These are phyloP conservation scores for Rhodotorula sp. DNA, from an alignment of 1,284 basidiomycete genomes.

Conservation along the genomic window DNA sequence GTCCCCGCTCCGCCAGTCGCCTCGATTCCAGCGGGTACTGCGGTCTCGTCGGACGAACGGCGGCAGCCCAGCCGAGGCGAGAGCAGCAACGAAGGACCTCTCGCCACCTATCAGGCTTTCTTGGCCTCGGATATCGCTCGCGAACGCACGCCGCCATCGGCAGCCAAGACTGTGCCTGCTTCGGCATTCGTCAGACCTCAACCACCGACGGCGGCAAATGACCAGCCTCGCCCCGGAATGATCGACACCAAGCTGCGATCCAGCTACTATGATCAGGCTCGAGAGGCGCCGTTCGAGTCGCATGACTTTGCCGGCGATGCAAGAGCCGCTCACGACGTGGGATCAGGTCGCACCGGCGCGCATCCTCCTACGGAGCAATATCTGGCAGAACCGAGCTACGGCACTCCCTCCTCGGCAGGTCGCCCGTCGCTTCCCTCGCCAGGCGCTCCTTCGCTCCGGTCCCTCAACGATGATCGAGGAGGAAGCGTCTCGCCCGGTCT, in stretches of 20 bases:
- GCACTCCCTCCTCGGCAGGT: background rate
- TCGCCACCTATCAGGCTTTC: constrained; percentile 16
- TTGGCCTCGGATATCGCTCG: constrained; percentile 25
- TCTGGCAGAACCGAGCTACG: background rate
- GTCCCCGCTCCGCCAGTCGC: background rate
- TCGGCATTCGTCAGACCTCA: constrained; percentile 3
- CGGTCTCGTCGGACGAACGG: background rate
- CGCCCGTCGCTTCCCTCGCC: constrained; percentile 19
- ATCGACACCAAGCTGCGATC: background rate
- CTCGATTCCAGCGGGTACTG: background rate
- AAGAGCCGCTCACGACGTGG: no score
- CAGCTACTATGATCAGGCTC: background rate
- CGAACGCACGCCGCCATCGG: constrained; percentile 18
- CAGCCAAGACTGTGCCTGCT: background rate
- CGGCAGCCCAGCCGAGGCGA: background rate
- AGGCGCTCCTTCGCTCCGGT: constrained; percentile 7
- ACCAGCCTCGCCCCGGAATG: background rate
- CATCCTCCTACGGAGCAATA: background rate
- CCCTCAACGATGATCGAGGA: background rate
- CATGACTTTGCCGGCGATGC: no score
- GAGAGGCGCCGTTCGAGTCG: no score
- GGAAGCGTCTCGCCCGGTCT: background rate
- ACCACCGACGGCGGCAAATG: background rate
- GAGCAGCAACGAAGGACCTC: constrained; percentile 4
- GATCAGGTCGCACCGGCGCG: background rate